phyloP scores from a whole-genome alignment of 1,284 basidiomycete species.

The Tylopilus sp. region DNA sequence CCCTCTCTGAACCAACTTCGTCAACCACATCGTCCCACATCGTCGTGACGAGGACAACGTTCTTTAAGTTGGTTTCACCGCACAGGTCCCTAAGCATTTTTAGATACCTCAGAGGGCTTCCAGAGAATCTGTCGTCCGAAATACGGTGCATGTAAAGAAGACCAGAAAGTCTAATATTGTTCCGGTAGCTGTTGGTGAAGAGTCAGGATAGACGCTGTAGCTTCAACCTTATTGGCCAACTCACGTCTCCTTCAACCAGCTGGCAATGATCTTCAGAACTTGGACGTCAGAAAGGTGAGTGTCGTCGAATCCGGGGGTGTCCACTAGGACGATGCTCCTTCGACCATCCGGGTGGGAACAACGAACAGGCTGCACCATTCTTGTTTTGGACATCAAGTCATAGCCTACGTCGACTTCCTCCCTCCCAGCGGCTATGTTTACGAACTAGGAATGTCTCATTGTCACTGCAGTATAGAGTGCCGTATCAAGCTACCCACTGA shows the following conservation, averaged over 20 bases:
- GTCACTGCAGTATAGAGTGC: neutral
- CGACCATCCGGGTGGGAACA: conserved; percentile 26
- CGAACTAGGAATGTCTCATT: conserved; percentile 25
- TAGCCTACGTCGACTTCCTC: neutral
- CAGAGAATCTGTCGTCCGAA: conserved; percentile 57
- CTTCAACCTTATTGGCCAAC: neutral
- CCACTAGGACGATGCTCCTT: conserved; percentile 31
- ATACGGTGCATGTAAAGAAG: conserved; percentile 43
- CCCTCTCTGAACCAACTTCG: conserved; percentile 28
- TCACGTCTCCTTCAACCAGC: conserved; percentile 35
- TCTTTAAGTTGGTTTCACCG: conserved; percentile 30
- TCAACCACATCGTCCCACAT: conserved; percentile 41
- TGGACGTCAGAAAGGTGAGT: conserved; percentile 25
- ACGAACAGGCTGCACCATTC: conserved; percentile 20
- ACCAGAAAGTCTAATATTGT: conserved; percentile 32
- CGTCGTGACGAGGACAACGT: conserved; percentile 41
- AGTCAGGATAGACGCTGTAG: conserved; percentile 10
- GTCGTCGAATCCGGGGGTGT: conserved; percentile 40
- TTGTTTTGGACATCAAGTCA: conserved; percentile 19
- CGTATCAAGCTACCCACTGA: conserved; percentile 36
- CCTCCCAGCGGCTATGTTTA: conserved; percentile 26
- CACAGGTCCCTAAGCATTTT: conserved; percentile 39
- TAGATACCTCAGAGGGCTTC: conserved; percentile 38
- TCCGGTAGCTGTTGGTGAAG: conserved; percentile 18
- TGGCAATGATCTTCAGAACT: conserved; percentile 31